Evolutionary conservation across 2,329 filamentous ascomycete species (phyloP).

Genomic region (Hypoxylon sp.): DNA sequence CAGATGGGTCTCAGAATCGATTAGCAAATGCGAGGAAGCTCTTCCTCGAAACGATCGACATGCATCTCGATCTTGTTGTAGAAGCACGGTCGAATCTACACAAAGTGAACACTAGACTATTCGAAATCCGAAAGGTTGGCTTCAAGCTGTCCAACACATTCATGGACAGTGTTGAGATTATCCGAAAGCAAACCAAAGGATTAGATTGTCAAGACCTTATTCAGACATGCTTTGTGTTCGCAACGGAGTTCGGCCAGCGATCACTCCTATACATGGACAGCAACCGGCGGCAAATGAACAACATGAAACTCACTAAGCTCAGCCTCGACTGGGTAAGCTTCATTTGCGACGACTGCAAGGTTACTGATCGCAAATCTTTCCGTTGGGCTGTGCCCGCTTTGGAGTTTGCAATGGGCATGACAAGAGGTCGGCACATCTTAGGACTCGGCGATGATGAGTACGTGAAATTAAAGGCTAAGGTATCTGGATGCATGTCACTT

Average conservation of each 20-base stretch:
- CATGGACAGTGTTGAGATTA: constrained; percentile 97
- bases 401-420: constrained; percentile 98
- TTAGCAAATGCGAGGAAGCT: constrained; percentile 83
- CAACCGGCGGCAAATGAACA: constrained; percentile 96
- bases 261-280: constrained; percentile 96
- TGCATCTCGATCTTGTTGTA: constrained; percentile 88
- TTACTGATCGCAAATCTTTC: constrained; percentile 95
- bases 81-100: constrained; percentile 94
- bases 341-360: constrained; percentile 95
- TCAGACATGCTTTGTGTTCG: constrained; percentile 97
- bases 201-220: constrained; percentile 95
- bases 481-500: constrained; percentile 96
- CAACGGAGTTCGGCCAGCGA: constrained; percentile 97
- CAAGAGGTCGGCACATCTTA: constrained; percentile 91
- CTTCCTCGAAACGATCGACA: constrained; percentile 83
- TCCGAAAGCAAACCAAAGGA: constrained; percentile 85
- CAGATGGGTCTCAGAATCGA: constrained; percentile 85
- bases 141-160: constrained; percentile 98
- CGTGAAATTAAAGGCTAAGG: constrained; percentile 83
- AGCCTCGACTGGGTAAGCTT: constrained; percentile 98
- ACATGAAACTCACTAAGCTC: constrained; percentile 91
- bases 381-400: constrained; percentile 96
- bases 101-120: constrained; percentile 90
- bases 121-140: constrained; percentile 94
- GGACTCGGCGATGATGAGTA: constrained; percentile 92